Base-by-base conservation (phyloP, 116 monocot species). In the Dioscorea cayenensis region DNA sequence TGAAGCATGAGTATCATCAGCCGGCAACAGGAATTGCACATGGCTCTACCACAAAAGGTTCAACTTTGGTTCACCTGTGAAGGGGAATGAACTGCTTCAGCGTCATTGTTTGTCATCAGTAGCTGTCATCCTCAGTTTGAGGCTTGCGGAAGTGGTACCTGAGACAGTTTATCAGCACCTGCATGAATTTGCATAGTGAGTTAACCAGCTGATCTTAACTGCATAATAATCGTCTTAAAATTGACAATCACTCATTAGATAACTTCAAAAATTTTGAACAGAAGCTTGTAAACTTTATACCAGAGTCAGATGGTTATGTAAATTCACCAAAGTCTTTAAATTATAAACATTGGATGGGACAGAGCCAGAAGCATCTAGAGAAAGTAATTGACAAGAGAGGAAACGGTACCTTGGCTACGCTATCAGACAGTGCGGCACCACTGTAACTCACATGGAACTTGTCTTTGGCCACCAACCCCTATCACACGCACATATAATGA, bases 401-500 rank as follows among this genome's bases (percentile, higher is more conserved):
- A 36, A 7, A 25, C 0, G 36, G 65, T 28, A 96, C 96, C 92
- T 85, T 90, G 27, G 90, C 85, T 66, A 97, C 65, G 10, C 93
- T 79, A 61, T 66, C 66, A 63, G 80, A 86, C 59, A 97, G 49
- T 51, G 90, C 84, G 22, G 90, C 88, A 68, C 88, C 97, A 69
- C 90, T 69, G 79, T 97, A 97, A 71, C 90, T 92, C 16, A 97
- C 97, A 81, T 93, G 88, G 67, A 97, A 97, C 61, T 81, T 93
- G 72, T 90, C 93, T 75, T 90, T 97, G 10, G 97, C 97, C 35
- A 92, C 78, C 66, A 93, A 49, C 1, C 97, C 97, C 97, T 97
- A 78, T 49, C 22, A 62, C 21, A 22, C 2, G 12, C 23, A 62
- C 23, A 6, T 23, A 27, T 21, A 4, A 62, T 9, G 12, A 62